Percentiles rank a stretch among this genome's conserved stretches.
These are phyloP conservation scores for Halteria grandinella DNA, from an alignment of 73 alveolate species.

Conservation along the genomic window DNA sequence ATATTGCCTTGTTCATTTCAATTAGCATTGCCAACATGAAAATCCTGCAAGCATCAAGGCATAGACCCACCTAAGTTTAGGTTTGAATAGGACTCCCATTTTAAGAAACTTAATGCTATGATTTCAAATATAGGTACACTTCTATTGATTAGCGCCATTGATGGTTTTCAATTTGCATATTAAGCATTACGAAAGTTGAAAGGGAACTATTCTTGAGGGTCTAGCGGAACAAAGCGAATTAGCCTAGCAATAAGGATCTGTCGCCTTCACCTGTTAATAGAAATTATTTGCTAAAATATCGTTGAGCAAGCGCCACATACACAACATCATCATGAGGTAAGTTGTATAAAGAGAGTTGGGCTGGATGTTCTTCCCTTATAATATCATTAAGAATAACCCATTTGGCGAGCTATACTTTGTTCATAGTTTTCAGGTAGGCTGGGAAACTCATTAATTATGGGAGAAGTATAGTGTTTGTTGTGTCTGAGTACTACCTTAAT, in stretches of 20 bases:
- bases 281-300: not conserved
- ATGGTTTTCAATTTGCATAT: not conserved
- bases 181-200: not conserved
- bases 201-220: constrained; percentile 1
- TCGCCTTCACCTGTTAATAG: not conserved
- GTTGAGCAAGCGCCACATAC: not conserved
- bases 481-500: not conserved
- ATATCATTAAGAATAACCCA: constrained; percentile 14
- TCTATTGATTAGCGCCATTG: not conserved
- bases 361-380: constrained; percentile 36
- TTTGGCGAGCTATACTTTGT: not conserved
- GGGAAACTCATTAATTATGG: constrained; percentile 11
- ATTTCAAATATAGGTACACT: not conserved
- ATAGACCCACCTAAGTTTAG: no score
- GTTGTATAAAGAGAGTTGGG: not conserved
- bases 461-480: not conserved
- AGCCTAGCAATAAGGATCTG: not conserved
- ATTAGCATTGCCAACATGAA: not conserved
- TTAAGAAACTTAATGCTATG: not conserved
- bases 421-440: not conserved
- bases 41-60: constrained; percentile 22
- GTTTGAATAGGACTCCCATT: not conserved
- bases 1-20: not conserved
- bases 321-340: constrained; percentile 8
- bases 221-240: not conserved